Evolutionary conservation across 2,329 filamentous ascomycete species (phyloP).

Genomic region (Neonectria punicea): DNA sequence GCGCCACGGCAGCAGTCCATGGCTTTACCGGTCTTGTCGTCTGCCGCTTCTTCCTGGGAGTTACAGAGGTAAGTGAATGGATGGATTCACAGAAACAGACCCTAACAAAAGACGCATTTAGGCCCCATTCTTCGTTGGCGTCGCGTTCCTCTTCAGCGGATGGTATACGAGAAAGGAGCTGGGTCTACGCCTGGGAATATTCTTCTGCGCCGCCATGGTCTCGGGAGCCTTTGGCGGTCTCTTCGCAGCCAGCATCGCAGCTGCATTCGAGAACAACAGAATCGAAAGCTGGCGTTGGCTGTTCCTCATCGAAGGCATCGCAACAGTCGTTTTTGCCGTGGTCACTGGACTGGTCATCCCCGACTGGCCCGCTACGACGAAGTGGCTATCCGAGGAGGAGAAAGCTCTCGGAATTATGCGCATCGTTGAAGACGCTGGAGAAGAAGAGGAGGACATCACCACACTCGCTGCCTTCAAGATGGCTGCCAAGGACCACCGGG

Average conservation of each 20-base stretch:
- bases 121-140: slow-evolving; percentile 43
- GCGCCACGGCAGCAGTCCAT: slow-evolving; percentile 28
- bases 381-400: slow-evolving; percentile 24
- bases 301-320: slow-evolving; percentile 26
- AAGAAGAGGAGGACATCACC: slow-evolving; percentile 34
- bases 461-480: slow-evolving; percentile 39
- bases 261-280: slow-evolving; percentile 28
- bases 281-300: slow-evolving; percentile 31
- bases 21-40: slow-evolving; percentile 31
- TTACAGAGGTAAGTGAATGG: slow-evolving; percentile 25
- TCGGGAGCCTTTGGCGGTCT: slow-evolving; percentile 57
- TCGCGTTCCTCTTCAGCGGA: slow-evolving; percentile 40
- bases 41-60: slow-evolving; percentile 36
- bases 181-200: slow-evolving; percentile 42
- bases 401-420: slow-evolving; percentile 22
- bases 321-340: slow-evolving; percentile 22
- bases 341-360: slow-evolving; percentile 22
- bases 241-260: slow-evolving; percentile 54
- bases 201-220: slow-evolving; percentile 48
- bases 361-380: slow-evolving; percentile 26
- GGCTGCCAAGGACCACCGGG: slow-evolving; percentile 40
- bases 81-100: rapidly evolving
- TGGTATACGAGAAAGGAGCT: slow-evolving; percentile 45
- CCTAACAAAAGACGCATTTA: neutral
- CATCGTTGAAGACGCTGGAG: slow-evolving; percentile 26